Evolutionary conservation across 352 stramenopile genomes (phyloP), one percentile per base, ranked within the genome.

Genomic region (Phytopythium sindhum): DNA sequence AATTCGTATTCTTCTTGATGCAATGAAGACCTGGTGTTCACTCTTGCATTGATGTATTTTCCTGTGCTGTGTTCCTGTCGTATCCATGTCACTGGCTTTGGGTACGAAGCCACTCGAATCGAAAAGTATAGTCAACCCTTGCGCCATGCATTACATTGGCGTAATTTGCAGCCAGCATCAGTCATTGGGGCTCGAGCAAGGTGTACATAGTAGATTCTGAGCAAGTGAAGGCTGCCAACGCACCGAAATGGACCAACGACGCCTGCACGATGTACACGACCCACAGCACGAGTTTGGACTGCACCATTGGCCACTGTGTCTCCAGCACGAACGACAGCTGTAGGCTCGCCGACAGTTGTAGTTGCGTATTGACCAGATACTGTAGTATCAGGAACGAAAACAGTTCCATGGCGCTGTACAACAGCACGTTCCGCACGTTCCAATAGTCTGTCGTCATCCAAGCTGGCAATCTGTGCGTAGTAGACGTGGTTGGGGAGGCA

Each of bases 191-290:
- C 0, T 6, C n/a, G 2, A 28, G 14, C 47, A 19, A 41, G 33
- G 33, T 11, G 33, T 39, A 10, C 10, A 39, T 39, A 8, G 31
- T 8, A 35, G 8, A 35, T 35, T 35, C 31, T 35, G 31, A 3
- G 31, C 9, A 2, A 12, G 53, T 17, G 5, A 41, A 15, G 12
- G 23, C 33, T 11, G n/a, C 11, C 33, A 48, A 53, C 53, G 42
- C 31, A 70, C 67, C 67, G 33, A 69, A 67, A 11, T 81, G 70
- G 2, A 60, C 24, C 15, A 81, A 24, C 31, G 65, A 72, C 4
- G 61, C 57, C 31, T 82, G 69, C 33, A 79, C 60, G 39, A 76
- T 65, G 33, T 79, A 82, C 29, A 75, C 64, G 4, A 74, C 66
- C 26, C 73, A 76, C 4, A 77, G 55, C 12, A 70, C 57, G 0